Evolutionary conservation across 208 protist genomes (phyloP), one percentile per base, ranked within the genome.

Genomic region (Paratrypanosoma confusum): DNA sequence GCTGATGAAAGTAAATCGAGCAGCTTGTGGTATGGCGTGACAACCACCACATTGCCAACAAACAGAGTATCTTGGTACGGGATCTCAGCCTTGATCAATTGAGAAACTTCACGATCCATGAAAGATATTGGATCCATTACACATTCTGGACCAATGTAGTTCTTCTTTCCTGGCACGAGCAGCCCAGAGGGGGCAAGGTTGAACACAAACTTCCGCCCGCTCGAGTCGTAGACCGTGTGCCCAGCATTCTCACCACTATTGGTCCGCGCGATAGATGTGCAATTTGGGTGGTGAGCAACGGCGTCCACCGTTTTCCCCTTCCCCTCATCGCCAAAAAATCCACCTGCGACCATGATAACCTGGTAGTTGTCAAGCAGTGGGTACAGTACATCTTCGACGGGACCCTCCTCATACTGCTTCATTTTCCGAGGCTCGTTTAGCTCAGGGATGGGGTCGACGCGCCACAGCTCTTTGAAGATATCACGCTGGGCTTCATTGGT

Each of bases 301-400:
- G 80, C 87, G 40, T 95, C 78, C 7, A 95, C 87, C 7, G 87
- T 92, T 64, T 95, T 95, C 49, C 87, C 87, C 39, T 95, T 95
- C 39, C 87, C 87, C 48, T 95, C 87, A 45, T 95, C 87, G 5
- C 87, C 87, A 52, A 95, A 95, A 57, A 90, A 95, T 25, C 82
- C 79, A 21, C 87, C 87, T 1, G 78, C 80, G 11, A 95, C 82
- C 59, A 95, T 89, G 48, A 95, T 83, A 23, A 95, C 56, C 28
- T 89, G 55, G 55, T 84, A 47, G 27, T 57, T 38, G 17, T 92
- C 87, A 35, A 95, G 58, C 20, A 95, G 39, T 18, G 60, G 67
- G 62, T 92, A 85, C 18, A 95, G 65, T 1, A 63, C 54, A 33
- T 90, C 78, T 27, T 72, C 45, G 32, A 79, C 35, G 32, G 76